phyloP scores from a whole-genome alignment of 116 monocot species.

The Thalassia testudinum region DNA sequence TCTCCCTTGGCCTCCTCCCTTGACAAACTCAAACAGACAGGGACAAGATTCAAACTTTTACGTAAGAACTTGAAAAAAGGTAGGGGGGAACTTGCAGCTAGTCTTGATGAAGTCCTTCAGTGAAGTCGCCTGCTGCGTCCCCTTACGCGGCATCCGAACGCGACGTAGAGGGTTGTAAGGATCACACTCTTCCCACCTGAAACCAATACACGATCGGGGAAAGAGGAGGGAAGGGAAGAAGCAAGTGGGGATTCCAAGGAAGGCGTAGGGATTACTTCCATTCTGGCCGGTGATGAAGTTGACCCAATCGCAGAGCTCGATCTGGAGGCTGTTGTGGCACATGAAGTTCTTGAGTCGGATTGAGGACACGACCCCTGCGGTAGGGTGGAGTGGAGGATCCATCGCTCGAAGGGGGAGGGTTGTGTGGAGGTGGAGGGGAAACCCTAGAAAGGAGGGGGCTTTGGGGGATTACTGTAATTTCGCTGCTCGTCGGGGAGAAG shows the following conservation, averaged over 20 bases:
- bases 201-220: neutral
- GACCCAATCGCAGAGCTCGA: constrained; percentile 69
- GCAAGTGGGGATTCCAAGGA: neutral
- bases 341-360: constrained; percentile 96
- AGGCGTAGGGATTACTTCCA: constrained; percentile 37
- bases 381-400: too few relatives aligned
- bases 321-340: constrained; percentile 80
- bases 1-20: too few relatives aligned
- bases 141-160: constrained; percentile 80
- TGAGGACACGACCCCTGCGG: constrained; percentile 63
- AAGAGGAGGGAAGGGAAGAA: neutral
- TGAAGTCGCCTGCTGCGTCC: constrained; percentile 64
- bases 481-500: too few relatives aligned
- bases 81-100: constrained; percentile 56
- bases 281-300: constrained; percentile 99
- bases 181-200: constrained; percentile 95
- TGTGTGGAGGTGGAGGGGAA: too few relatives aligned
- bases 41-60: too few relatives aligned
- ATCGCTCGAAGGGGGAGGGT: too few relatives aligned
- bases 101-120: constrained; percentile 97
- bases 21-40: neutral
- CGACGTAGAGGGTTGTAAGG: constrained; percentile 75
- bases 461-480: too few relatives aligned
- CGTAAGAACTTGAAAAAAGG: neutral
- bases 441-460: too few relatives aligned